These are phyloP conservation scores for Globisporangium nodosum DNA, from an alignment of 352 stramenopile genomes.

Conservation along the genomic window DNA sequence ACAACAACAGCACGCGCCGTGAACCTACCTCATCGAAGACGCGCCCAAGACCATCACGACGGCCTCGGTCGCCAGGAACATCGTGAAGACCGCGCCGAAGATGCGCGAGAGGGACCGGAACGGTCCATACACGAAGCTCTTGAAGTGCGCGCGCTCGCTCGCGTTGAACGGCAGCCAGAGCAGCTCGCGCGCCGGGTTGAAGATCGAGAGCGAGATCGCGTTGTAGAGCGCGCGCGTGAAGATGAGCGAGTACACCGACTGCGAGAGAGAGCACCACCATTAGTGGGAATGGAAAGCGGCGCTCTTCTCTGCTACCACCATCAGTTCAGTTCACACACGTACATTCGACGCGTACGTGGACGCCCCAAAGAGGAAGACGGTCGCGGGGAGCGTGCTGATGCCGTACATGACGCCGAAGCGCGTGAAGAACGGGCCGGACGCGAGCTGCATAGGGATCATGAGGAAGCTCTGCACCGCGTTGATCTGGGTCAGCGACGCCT, in stretches of 20 bases:
- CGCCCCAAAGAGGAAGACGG: constrained; percentile 65
- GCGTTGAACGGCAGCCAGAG: constrained; percentile 82
- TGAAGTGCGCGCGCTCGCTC: constrained; percentile 58
- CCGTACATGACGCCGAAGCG: constrained; percentile 85
- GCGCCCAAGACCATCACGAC: constrained; percentile 37
- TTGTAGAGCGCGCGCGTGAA: constrained; percentile 76
- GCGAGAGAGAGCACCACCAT: background rate
- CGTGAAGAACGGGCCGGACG: constrained; percentile 75
- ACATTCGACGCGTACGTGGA: constrained; percentile 58
- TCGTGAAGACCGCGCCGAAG: constrained; percentile 66
- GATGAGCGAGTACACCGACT: constrained; percentile 55
- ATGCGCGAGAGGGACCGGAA: constrained; percentile 79
- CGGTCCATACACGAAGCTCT: constrained; percentile 72
- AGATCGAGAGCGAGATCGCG: constrained; percentile 69
- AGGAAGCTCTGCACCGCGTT: constrained; percentile 83
- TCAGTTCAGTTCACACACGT: constrained; percentile 4
- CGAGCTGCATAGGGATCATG: constrained; percentile 83
- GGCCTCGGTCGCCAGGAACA: constrained; percentile 50
- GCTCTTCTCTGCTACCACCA: no score
- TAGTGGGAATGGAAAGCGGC: background rate
- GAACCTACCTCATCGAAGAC: constrained; percentile 49
- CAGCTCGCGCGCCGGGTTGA: constrained; percentile 83
- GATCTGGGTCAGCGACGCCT: constrained; percentile 65
- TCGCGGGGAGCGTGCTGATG: constrained; percentile 61
- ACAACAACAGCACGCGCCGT: background rate